Evolutionary conservation across 176 grass and related monocot genomes (phyloP).

Genomic region (Musa acuminata): DNA sequence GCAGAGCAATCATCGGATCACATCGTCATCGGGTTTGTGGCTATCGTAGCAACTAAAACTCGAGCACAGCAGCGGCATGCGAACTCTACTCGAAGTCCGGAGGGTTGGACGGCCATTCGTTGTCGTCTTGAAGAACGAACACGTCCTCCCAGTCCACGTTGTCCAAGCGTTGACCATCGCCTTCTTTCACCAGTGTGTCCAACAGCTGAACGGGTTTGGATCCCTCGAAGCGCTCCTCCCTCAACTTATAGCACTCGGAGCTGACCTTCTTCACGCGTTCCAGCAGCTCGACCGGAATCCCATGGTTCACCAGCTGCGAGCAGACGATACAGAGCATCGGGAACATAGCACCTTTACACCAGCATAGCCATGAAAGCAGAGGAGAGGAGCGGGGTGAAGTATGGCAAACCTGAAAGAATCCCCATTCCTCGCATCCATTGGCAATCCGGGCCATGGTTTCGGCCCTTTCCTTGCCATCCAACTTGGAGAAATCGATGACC

Average conservation of each 20-base stretch:
- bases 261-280: constrained; percentile 83
- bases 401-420: constrained; percentile 67
- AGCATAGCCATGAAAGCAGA: too few relatives aligned
- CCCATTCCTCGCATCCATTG: constrained; percentile 55
- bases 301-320: constrained; percentile 64
- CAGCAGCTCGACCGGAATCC: constrained; percentile 64
- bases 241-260: constrained; percentile 56
- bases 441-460: constrained; percentile 45
- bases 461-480: constrained; percentile 43
- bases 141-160: constrained; percentile 78
- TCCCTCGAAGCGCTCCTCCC: constrained; percentile 44
- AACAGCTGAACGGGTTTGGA: constrained; percentile 38
- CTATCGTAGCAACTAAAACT: not conserved
- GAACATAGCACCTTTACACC: too few relatives aligned
- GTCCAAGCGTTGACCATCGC: constrained; percentile 8
- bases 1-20: not conserved
- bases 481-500: constrained; percentile 74
- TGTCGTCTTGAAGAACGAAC: constrained; percentile 60
- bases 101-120: constrained; percentile 68
- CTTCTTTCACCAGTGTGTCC: constrained; percentile 17
- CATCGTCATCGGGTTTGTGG: too few relatives aligned
- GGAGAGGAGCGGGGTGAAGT: not conserved
- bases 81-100: constrained; percentile 52
- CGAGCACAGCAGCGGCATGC: not conserved
- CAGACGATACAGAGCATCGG: not conserved